Evolutionary conservation across 257 asterid genomes (phyloP).

Genomic region (Scutellaria galericulata): DNA sequence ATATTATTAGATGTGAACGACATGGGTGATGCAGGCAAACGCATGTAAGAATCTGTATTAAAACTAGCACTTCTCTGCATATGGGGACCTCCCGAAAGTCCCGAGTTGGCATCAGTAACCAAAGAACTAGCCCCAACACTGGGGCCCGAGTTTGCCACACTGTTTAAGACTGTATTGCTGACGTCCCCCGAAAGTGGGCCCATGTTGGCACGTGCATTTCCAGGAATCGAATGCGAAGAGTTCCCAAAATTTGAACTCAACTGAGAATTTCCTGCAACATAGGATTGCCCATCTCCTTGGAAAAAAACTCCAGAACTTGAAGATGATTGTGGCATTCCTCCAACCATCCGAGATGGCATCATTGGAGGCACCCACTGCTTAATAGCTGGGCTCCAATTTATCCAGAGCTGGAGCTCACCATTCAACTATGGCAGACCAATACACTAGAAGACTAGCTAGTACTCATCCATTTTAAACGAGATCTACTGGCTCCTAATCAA

Average conservation of each 20-base stretch:
- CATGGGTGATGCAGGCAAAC: constrained; percentile 95
- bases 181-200: constrained; percentile 66
- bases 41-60: constrained; percentile 91
- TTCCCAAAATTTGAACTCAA: constrained; percentile 74
- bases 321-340: constrained; percentile 81
- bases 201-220: constrained; percentile 56
- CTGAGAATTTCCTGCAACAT: constrained; percentile 68
- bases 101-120: constrained; percentile 98
- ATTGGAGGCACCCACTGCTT: constrained; percentile 53
- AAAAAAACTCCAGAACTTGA: constrained; percentile 83
- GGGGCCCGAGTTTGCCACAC: constrained; percentile 80
- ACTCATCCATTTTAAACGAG: constrained; percentile 16
- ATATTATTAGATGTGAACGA: constrained; percentile 91
- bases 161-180: constrained; percentile 64
- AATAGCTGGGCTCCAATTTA: constrained; percentile 47
- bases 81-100: constrained; percentile 87
- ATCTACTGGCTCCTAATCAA: constrained; percentile 7
- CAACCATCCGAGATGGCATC: constrained; percentile 77
- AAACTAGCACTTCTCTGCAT: constrained; percentile 91
- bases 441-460: constrained; percentile 9
- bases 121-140: constrained; percentile 97
- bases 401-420: constrained; percentile 48
- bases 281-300: constrained; percentile 81
- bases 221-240: constrained; percentile 63
- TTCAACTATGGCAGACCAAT: constrained; percentile 14